phyloP scores from a whole-genome alignment of 1,284 basidiomycete species.

The Puccinia triticina region DNA sequence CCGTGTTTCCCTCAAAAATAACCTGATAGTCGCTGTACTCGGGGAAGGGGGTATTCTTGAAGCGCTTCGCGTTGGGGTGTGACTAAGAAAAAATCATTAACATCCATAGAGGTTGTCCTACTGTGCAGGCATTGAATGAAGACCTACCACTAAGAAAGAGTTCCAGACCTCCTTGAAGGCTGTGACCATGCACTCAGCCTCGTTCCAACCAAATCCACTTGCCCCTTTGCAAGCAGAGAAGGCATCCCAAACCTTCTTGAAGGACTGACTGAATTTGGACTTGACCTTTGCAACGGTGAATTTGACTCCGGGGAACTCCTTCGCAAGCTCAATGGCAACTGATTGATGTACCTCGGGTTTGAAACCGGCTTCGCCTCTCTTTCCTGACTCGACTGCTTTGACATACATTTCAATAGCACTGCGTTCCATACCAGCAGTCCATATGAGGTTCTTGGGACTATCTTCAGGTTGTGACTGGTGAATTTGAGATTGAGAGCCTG shows the following conservation, averaged over 20 bases:
- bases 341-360: conserved; percentile 1
- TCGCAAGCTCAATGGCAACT: not conserved
- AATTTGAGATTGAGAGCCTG: not conserved
- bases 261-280: not conserved
- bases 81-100: not conserved
- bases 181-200: not conserved
- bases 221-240: no score
- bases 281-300: not conserved
- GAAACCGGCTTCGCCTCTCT: not conserved
- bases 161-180: not conserved
- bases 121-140: not conserved
- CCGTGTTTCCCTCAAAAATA: no score
- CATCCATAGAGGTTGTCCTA: no score
- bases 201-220: conserved; percentile 16
- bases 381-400: not conserved
- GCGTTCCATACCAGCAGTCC: not conserved
- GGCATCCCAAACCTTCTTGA: not conserved
- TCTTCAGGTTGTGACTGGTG: not conserved
- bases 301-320: not conserved
- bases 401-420: not conserved
- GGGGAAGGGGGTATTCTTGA: no score
- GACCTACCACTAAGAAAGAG: no score
- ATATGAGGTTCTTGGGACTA: not conserved
- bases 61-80: not conserved
- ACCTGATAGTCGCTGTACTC: no score